Base-by-base conservation (phyloP, 192 early-diverging fungal species). In the Phlyctochytrium bullatum region DNA sequence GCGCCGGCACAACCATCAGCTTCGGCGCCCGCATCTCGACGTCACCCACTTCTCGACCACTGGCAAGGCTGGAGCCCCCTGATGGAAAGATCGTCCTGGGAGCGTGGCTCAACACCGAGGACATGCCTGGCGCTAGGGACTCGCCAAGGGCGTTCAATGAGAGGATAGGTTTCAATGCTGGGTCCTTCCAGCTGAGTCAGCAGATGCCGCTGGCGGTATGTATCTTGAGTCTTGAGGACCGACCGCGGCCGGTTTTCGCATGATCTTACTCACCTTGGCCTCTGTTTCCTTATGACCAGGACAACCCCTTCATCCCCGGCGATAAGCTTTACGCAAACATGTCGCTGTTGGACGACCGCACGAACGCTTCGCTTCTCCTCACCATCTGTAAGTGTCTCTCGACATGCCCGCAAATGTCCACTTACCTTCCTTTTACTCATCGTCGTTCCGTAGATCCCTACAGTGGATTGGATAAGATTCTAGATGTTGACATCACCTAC, bases 321-420 rank as follows among this genome's bases (percentile, higher is more conserved):
- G 12, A 6, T 27, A 6, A 6, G 12, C 16, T 25, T 25, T 10
- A 25, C 6, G 54, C 54, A 57, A 65, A 71, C 24, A 52, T 71
- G 20, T 31, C 52, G 27, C 31, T 71, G 17, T 58, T 71, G 6
- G 61, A 63, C 35, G 69, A 71, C 14, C 35, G 56, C 24, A 64
- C 69, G 35, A 53, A 71, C 59, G 69, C 69, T 1, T 20, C 69
- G 10, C 23, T 71, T 2, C 64, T 71, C 54, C 57, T 71, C 12
- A 71, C 69, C 10, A 33, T 71, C 36, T 71, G 40, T 47, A 47
- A 14, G 40, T 47, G 40, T 14, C 20, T 47, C 40, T 47, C 6
- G 40, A 20, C 40, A 47, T 47, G 6, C 20, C 10, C 20, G 6
- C 20, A 14, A 20, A 47, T 47, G 6, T 47, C 40, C 20, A 20